Conservation (phyloP, 495 filamentous ascomycete species). For the Neurospora sp. region DNA sequence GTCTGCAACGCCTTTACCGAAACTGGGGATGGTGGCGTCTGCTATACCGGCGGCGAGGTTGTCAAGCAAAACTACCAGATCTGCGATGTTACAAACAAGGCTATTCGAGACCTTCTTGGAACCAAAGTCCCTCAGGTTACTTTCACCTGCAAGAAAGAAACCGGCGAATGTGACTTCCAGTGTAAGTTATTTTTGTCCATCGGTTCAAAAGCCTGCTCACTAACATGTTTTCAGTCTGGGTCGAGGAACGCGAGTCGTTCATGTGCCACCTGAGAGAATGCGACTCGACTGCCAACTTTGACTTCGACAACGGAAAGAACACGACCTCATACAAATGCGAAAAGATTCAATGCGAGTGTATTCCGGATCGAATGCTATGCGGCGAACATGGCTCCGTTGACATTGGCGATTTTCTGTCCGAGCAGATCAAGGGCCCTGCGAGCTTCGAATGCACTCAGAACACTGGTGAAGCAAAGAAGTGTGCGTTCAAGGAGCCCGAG, state of each 20-base stretch:
- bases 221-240: slow-evolving; percentile 64
- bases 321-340: slow-evolving; percentile 76
- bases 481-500: slow-evolving; percentile 76
- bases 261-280: slow-evolving; percentile 85
- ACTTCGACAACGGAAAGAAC: slow-evolving; percentile 52
- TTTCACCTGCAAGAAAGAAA: slow-evolving; percentile 74
- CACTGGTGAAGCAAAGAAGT: slow-evolving; percentile 47
- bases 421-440: slow-evolving; percentile 77
- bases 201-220: slow-evolving; percentile 2
- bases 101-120: slow-evolving; percentile 80
- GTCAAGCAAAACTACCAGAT: slow-evolving; percentile 94
- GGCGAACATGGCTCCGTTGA: slow-evolving; percentile 86
- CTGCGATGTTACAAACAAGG: slow-evolving; percentile 91
- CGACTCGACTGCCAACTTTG: slow-evolving; percentile 54
- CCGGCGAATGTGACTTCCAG: slow-evolving; percentile 79
- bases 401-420: slow-evolving; percentile 73
- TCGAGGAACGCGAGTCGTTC: slow-evolving; percentile 87
- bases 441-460: slow-evolving; percentile 63
- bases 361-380: slow-evolving; percentile 86
- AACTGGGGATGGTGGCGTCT: slow-evolving; percentile 65
- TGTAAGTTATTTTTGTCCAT: slow-evolving; percentile 41
- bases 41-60: slow-evolving; percentile 81
- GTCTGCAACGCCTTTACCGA: slow-evolving; percentile 84
- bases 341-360: slow-evolving; percentile 74
- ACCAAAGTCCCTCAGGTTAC: slow-evolving; percentile 82